Evolutionary conservation across 164 flowering plant species (phyloP), one percentile per base, ranked within the genome.

Genomic region (Brasenia schreberi): DNA sequence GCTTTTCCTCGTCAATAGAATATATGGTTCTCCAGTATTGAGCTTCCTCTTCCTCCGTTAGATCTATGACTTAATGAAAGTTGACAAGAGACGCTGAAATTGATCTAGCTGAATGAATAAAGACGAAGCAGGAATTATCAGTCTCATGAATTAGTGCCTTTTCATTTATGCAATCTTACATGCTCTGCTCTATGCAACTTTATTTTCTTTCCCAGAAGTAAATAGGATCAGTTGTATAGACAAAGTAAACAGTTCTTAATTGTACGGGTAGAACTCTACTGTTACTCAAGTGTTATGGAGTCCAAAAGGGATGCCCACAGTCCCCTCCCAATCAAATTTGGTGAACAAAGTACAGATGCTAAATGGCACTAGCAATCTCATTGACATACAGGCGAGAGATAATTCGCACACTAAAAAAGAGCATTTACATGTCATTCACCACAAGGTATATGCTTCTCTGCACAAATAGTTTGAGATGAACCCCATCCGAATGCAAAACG

Each of bases 61-160:
- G 80, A 71, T 90, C 84, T 76, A 90, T 87, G 23, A 93, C 75
- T 74, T 93, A 79, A 93, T 93, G 77, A 90, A 93, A 56, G 97
- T 93, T 43, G 94, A 93, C 7, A 83, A 79, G 5, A 83, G 72
- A 64, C 98, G 94, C 75, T 79, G 77, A 78, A 87, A 93, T 66
- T 93, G 98, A 69, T 93, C 98, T 86, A 85, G 82, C 98, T 93
- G 88, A 74, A 68, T 16, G 9, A 61, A 61, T 7, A 6, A 6
- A 61, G 18, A 61, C 5, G 5, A 18, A 11, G 5, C 33, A 61
- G 63, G 18, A 2, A 61, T 61, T 49, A 49, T 14, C 56, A 49
- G 10, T 49, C 56, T 6, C 10, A 49, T 49, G 56, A 14, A 49
- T 49, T 49, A 49, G 14, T 49, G 56, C 16, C 56, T 49, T 9